Percentiles rank a stretch among this genome's conserved stretches.
Conservation (phyloP, 1,284 basidiomycete species). For the Dichomitus squalens region DNA sequence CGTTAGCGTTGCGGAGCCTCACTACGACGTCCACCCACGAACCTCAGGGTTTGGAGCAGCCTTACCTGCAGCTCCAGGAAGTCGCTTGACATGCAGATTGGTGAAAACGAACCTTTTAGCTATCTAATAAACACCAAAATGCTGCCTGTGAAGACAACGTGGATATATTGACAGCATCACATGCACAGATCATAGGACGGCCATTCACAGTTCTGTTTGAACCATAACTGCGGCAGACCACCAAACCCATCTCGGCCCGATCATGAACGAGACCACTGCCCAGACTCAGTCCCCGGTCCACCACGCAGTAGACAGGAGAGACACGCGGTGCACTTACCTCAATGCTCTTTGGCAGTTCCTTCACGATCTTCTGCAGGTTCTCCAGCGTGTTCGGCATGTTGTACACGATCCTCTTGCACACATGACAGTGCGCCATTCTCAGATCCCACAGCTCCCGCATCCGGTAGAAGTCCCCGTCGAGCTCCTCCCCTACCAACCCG, state of each 20-base stretch:
- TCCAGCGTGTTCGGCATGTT: neutral
- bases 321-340: neutral
- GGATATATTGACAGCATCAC: neutral
- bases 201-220: neutral
- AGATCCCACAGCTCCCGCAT: slow-evolving; percentile 23
- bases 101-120: too few relatives aligned
- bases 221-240: neutral
- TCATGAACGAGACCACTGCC: too few relatives aligned
- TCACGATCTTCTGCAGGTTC: neutral
- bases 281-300: neutral
- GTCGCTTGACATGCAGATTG: too few relatives aligned
- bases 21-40: neutral
- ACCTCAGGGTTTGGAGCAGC: neutral
- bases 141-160: neutral
- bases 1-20: neutral
- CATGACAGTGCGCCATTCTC: neutral
- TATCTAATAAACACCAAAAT: neutral
- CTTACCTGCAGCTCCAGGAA: too few relatives aligned
- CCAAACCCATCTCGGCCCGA: too few relatives aligned
- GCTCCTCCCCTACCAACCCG: slow-evolving; percentile 7
- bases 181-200: neutral
- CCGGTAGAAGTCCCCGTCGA: slow-evolving; percentile 5
- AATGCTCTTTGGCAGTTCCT: neutral
- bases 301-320: neutral
- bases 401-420: neutral